These are phyloP conservation scores for Telopea speciosissima DNA, from an alignment of 177 flowering plant genomes.

Conservation along the genomic window DNA sequence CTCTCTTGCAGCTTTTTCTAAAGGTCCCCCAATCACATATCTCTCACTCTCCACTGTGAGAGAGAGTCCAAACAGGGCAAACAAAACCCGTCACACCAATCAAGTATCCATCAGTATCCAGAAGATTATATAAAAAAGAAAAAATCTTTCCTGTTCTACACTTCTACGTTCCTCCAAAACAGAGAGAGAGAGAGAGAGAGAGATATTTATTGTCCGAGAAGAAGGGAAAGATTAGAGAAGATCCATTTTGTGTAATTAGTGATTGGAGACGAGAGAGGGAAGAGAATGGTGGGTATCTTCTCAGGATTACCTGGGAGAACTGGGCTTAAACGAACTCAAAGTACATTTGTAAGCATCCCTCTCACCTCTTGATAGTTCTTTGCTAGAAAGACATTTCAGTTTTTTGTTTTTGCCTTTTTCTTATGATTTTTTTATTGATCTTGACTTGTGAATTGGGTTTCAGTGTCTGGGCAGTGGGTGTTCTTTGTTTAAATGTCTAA, in stretches of 20 bases:
- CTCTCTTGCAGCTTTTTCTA: background rate
- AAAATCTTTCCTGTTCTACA: background rate
- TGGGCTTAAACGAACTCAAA: constrained; percentile 71
- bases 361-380: too few relatives aligned
- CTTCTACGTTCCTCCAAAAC: background rate
- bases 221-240: too few relatives aligned
- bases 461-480: background rate
- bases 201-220: background rate
- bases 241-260: too few relatives aligned
- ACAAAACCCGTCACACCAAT: background rate
- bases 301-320: constrained; percentile 53
- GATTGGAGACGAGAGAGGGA: background rate
- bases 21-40: background rate
- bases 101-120: background rate
- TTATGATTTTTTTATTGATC: background rate
- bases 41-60: background rate
- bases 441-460: constrained; percentile 4
- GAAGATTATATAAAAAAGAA: background rate
- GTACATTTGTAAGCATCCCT: constrained; percentile 51
- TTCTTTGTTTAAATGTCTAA: background rate
- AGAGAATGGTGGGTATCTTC: constrained; percentile 77
- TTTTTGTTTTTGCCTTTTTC: too few relatives aligned
- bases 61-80: background rate
- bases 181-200: constrained; percentile 1
- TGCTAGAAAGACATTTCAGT: too few relatives aligned